Percentiles rank a stretch among this genome's conserved stretches.
phyloP scores from a whole-genome alignment of 2,329 filamentous ascomycete species.

The Aspergillus latus region DNA sequence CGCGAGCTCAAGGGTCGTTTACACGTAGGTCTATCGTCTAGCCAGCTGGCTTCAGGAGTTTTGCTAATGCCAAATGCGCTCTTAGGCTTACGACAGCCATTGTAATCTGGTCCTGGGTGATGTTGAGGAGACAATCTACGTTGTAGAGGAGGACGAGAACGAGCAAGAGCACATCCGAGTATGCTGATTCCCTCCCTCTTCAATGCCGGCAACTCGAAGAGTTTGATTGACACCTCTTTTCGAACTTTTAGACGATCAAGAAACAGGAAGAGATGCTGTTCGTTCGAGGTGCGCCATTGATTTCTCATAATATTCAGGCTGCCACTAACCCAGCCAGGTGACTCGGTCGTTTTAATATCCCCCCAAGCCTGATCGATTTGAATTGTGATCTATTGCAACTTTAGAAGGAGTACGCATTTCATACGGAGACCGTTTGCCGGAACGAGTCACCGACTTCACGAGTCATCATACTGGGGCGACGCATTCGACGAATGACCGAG shows the following conservation, averaged over 20 bases:
- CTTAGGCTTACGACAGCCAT: conserved; percentile 93
- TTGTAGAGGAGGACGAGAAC: conserved; percentile 82
- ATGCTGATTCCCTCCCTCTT: conserved; percentile 25
- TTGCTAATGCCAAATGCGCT: neutral
- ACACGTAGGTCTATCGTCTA: conserved; percentile 64
- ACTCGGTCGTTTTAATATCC: conserved; percentile 71
- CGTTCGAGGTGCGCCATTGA: conserved; percentile 72
- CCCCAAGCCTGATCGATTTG: conserved; percentile 51
- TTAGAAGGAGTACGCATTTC: neutral
- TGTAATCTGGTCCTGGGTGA: conserved; percentile 96
- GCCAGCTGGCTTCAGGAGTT: neutral
- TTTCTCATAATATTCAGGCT: neutral
- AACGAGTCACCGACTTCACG: conserved; percentile 6
- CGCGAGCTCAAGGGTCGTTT: conserved; percentile 92
- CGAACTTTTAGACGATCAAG: conserved; percentile 69
- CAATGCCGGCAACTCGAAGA: neutral
- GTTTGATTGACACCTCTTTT: neutral
- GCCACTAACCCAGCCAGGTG: conserved; percentile 51
- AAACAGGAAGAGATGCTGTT: conserved; percentile 99
- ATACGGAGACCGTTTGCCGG: conserved; percentile 8
- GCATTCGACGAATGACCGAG: conserved; percentile 8
- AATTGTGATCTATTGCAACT: neutral
- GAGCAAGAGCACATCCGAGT: conserved; percentile 74
- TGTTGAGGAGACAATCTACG: conserved; percentile 95
- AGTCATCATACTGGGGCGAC: conserved; percentile 16